phyloP scores from a whole-genome alignment of 2,329 filamentous ascomycete species.

The Diplodia sapinea region DNA sequence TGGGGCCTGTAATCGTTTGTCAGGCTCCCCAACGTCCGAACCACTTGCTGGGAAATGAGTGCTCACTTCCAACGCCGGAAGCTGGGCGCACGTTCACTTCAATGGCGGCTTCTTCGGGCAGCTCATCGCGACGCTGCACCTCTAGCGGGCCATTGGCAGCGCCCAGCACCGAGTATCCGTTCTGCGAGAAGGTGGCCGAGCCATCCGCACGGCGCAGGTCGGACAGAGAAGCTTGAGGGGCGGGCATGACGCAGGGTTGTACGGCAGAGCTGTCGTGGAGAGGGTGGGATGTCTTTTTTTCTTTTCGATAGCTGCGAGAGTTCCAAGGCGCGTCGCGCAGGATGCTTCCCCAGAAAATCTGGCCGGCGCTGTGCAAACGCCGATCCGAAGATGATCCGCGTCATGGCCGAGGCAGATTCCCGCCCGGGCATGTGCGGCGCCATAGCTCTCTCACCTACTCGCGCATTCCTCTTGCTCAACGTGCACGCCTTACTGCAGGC shows the following conservation, averaged over 20 bases:
- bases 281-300: background rate
- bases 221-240: constrained; percentile 42
- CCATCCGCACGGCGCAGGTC: constrained; percentile 74
- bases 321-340: constrained; percentile 3
- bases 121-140: constrained; percentile 84
- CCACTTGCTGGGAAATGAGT: background rate
- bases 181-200: constrained; percentile 76
- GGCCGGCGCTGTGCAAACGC: constrained; percentile 22
- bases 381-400: constrained; percentile 25
- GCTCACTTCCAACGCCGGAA: constrained; percentile 77
- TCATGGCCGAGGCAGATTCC: constrained; percentile 26
- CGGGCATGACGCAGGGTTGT: constrained; percentile 27
- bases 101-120: constrained; percentile 86
- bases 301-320: constrained; percentile 7
- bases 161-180: constrained; percentile 80
- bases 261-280: background rate
- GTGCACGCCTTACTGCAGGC: background rate
- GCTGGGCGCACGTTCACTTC: constrained; percentile 90
- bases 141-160: constrained; percentile 94
- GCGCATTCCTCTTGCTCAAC: background rate
- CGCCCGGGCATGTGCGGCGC: background rate
- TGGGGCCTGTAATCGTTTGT: constrained; percentile 44
- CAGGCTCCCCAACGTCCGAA: background rate
- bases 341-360: constrained; percentile 26
- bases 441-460: constrained; percentile 11